A percentile compares a stretch with the other conserved stretches of the same genome.
phyloP scores from a whole-genome alignment of 2,329 filamentous ascomycete species.

The Talaromyces sp. region DNA sequence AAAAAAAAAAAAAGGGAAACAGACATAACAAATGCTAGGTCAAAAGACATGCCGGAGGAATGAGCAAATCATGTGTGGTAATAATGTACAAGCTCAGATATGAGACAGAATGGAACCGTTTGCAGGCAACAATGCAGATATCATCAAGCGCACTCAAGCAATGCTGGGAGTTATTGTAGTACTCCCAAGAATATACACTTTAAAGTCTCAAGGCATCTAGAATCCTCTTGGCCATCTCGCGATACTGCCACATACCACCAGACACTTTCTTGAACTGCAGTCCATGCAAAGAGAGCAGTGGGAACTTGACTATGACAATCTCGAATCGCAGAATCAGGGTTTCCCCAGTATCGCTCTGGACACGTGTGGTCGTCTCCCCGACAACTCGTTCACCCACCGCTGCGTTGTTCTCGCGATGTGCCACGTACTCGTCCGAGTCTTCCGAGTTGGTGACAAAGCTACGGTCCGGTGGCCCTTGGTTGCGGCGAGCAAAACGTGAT shows the following conservation, averaged over 20 bases:
- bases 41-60: not conserved
- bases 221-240: constrained; percentile 96
- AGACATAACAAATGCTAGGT: not conserved
- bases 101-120: not conserved
- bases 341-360: constrained; percentile 81
- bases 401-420: constrained; percentile 37
- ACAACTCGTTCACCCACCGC: constrained; percentile 55
- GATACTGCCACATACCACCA: constrained; percentile 97
- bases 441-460: constrained; percentile 84
- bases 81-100: not conserved
- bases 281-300: constrained; percentile 83
- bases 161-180: not conserved
- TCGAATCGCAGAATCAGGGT: constrained; percentile 86
- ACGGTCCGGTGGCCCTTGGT: constrained; percentile 52
- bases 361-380: constrained; percentile 86
- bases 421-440: constrained; percentile 70
- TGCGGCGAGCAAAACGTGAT: constrained; percentile 39
- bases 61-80: not conserved
- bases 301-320: constrained; percentile 96
- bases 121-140: not conserved
- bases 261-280: constrained; percentile 97
- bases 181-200: constrained; percentile 15
- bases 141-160: constrained; percentile 1
- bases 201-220: constrained; percentile 77
- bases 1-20: not conserved